Conservation (phyloP, 306 rosid species). For the Erythrophleum fordii region DNA sequence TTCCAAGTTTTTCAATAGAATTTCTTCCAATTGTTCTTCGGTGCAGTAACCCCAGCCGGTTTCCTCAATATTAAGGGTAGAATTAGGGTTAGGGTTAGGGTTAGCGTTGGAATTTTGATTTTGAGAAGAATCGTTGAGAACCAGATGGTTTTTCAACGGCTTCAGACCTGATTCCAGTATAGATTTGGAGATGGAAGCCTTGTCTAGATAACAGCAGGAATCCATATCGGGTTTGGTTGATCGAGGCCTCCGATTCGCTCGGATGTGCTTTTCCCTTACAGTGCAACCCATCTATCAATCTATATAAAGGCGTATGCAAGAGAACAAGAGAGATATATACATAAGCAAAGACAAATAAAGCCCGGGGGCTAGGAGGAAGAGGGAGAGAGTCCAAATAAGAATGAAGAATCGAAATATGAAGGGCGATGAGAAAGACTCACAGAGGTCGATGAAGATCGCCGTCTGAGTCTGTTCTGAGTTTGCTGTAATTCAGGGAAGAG, state of each 20-base stretch:
- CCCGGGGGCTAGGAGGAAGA: neutral
- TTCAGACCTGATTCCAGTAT: slow-evolving; percentile 71
- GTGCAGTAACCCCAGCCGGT: slow-evolving; percentile 90
- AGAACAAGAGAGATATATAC: neutral
- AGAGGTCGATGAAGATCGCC: slow-evolving; percentile 38
- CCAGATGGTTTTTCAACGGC: slow-evolving; percentile 54
- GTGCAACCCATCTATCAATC: slow-evolving; percentile 76
- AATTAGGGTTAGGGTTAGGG: slow-evolving; percentile 35
- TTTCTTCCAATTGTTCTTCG: slow-evolving; percentile 90
- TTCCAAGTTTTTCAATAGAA: slow-evolving; percentile 75
- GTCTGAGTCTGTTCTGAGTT: slow-evolving; percentile 4
- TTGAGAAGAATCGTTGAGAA: slow-evolving; percentile 44
- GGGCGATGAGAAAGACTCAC: slow-evolving; percentile 42
- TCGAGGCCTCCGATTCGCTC: slow-evolving; percentile 74
- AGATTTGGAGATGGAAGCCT: slow-evolving; percentile 70
- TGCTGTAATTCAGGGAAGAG: neutral
- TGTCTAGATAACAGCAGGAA: slow-evolving; percentile 50
- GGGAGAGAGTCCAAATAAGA: neutral
- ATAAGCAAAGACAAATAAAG: neutral
- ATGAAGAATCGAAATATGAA: slow-evolving; percentile 23
- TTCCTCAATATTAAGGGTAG: slow-evolving; percentile 52
- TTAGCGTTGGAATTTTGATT: slow-evolving; percentile 42
- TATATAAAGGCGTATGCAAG: neutral
- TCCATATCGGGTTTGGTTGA: slow-evolving; percentile 60
- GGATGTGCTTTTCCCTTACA: slow-evolving; percentile 81